Base-by-base conservation (phyloP, 1,284 basidiomycete genomes). In the Cryptococcus deneoformans region DNA sequence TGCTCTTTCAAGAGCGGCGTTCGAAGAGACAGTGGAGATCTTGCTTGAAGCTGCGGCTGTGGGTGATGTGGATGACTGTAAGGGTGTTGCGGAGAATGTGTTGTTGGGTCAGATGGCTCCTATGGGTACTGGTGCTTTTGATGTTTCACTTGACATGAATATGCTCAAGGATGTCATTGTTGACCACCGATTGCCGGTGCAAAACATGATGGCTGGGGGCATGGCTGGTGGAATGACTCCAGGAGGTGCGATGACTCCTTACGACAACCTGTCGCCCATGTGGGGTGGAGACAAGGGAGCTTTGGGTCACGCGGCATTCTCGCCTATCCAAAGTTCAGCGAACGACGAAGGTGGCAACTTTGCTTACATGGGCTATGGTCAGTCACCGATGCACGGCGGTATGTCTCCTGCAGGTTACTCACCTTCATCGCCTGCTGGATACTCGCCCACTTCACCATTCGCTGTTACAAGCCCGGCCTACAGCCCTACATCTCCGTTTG, bases 81-180 rank as follows among this genome's bases (percentile, higher is more conserved):
- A 92, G 62, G 96, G 96, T 62, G 88, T 99, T 24, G 95, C 95
- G 8, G 95, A 99, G 82, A 99, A 98, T 71, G 92, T 99, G 45
- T 85, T 99, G 82, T 90, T 99, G 62, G 96, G 96, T 16, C 96
- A 99, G 80, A 90, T 99, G 86, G 96, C 96, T 38, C 95, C 93
- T 0, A 94, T 95, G 92, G 92, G 92, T 52, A 94, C 92, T 0
- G 92, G 92, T 11, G 86, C 92, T 6, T 98, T 98, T 73, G 95
- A 98, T 54, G 90, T 99, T 52, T 88, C 92, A 1, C 83, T 99
- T 50, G 96, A 99, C 79, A 89, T 98, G 66, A 90, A 95, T 67
- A 96, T 98, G 92, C 83, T 99, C 69, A 96, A 98, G 83, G 95
- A 99, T 64, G 95, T 97, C 50, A 94, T 99, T 57, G 90, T 98